A percentile compares a stretch with the other conserved stretches of the same genome.
phyloP scores from a whole-genome alignment of 352 stramenopile genomes.

The Phytophthora vignae region DNA sequence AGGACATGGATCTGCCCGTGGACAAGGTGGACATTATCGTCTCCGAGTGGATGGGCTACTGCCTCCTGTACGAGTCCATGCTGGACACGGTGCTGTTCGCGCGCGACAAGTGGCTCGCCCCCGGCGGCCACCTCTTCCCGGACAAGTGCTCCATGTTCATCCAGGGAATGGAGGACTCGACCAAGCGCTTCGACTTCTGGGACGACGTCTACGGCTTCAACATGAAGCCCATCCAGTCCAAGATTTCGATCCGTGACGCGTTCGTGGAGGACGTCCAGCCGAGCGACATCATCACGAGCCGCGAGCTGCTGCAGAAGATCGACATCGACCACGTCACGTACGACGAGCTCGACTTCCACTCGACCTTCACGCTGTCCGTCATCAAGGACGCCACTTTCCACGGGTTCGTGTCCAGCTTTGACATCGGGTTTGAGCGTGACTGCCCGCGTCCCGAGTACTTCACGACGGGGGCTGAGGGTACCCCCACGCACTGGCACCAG shows the following conservation, averaged over 20 bases:
- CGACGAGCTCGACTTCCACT: constrained; percentile 95
- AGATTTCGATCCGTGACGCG: constrained; percentile 95
- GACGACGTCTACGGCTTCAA: constrained; percentile 99
- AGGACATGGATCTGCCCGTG: constrained; percentile 94
- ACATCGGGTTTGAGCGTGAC: constrained; percentile 96
- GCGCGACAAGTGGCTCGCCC: constrained; percentile 96
- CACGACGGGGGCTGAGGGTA: constrained; percentile 90
- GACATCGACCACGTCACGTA: constrained; percentile 92
- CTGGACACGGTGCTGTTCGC: constrained; percentile 97
- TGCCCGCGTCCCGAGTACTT: constrained; percentile 96
- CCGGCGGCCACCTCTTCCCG: constrained; percentile 95
- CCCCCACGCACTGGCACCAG: constrained; percentile 99
- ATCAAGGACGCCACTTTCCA: constrained; percentile 92
- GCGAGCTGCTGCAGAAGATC: constrained; percentile 86
- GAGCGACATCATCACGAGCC: constrained; percentile 90
- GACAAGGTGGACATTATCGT: constrained; percentile 97
- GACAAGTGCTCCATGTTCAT: constrained; percentile 98
- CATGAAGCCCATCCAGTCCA: constrained; percentile 96
- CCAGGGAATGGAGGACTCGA: constrained; percentile 75
- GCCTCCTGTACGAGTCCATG: constrained; percentile 98
- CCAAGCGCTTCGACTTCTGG: constrained; percentile 92
- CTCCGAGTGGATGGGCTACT: constrained; percentile 99
- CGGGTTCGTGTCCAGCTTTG: constrained; percentile 97
- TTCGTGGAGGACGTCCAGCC: constrained; percentile 96
- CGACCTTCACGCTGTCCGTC: constrained; percentile 90